phyloP scores from a whole-genome alignment of 2,329 filamentous ascomycete species.

The Penicillium psychrosexuale region DNA sequence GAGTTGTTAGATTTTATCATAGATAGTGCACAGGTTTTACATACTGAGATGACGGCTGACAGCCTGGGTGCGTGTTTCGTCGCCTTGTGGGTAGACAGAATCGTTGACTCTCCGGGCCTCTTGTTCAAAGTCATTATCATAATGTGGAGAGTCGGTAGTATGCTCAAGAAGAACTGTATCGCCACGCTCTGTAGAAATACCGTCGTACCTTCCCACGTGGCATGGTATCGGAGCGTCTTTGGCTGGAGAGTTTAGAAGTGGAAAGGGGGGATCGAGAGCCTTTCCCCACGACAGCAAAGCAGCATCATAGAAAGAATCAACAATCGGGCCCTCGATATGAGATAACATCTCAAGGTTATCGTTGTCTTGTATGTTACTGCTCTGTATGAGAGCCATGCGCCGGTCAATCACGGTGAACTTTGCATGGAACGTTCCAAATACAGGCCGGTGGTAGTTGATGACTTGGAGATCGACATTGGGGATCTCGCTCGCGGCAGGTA shows the following conservation, averaged over 20 bases:
- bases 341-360: slow-evolving; percentile 80
- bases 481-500: slow-evolving; percentile 64
- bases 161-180: slow-evolving; percentile 51
- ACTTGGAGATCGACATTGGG: slow-evolving; percentile 70
- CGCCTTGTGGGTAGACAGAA: slow-evolving; percentile 48
- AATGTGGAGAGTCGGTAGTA: slow-evolving; percentile 59
- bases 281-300: slow-evolving; percentile 71
- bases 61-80: slow-evolving; percentile 56
- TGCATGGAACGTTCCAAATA: slow-evolving; percentile 71
- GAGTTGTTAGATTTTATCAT: background rate
- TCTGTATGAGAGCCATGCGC: slow-evolving; percentile 66
- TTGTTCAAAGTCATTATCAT: slow-evolving; percentile 58
- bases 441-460: slow-evolving; percentile 66
- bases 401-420: slow-evolving; percentile 78
- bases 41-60: slow-evolving; percentile 62
- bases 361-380: slow-evolving; percentile 74
- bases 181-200: slow-evolving; percentile 11
- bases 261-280: slow-evolving; percentile 57
- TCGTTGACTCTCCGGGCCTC: slow-evolving; percentile 64
- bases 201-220: slow-evolving; percentile 11
- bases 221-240: slow-evolving; percentile 26
- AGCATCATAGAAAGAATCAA: slow-evolving; percentile 72
- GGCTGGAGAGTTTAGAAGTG: slow-evolving; percentile 54
- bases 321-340: slow-evolving; percentile 71
- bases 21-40: background rate